Conservation (phyloP, 2,329 filamentous ascomycete genomes). For the Colletotrichum noveboracense region DNA sequence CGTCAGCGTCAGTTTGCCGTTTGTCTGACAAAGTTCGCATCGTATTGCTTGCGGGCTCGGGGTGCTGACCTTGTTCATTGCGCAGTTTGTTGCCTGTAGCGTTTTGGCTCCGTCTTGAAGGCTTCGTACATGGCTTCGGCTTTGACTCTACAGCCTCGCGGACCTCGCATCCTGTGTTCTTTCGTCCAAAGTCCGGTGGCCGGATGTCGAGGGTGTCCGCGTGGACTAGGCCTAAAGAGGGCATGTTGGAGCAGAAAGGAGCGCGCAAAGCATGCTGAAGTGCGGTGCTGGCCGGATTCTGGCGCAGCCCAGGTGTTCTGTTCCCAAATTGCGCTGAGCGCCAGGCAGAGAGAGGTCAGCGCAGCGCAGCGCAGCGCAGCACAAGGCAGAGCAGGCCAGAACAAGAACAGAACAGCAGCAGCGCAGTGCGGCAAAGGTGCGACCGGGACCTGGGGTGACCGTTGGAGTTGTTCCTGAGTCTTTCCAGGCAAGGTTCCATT, state of each 20-base stretch:
- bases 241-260: background rate
- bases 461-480: conserved; percentile 18
- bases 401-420: background rate
- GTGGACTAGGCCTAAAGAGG: background rate
- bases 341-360: background rate
- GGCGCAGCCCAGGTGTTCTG: background rate
- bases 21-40: conserved; percentile 6
- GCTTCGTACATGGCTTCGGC: background rate
- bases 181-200: conserved; percentile 14
- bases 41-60: background rate
- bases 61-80: background rate
- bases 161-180: background rate
- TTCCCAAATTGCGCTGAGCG: background rate
- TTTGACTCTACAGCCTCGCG: background rate
- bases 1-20: background rate
- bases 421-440: background rate
- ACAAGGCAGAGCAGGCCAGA: background rate
- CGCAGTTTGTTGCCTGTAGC: background rate
- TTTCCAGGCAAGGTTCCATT: conserved; percentile 18
- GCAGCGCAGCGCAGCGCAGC: too few relatives aligned
- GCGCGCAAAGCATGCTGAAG: background rate
- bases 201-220: conserved; percentile 13
- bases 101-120: background rate
- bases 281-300: background rate
- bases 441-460: conserved; percentile 11